phyloP scores from a whole-genome alignment of 2,329 filamentous ascomycete genomes.

The Leptographium procerum region DNA sequence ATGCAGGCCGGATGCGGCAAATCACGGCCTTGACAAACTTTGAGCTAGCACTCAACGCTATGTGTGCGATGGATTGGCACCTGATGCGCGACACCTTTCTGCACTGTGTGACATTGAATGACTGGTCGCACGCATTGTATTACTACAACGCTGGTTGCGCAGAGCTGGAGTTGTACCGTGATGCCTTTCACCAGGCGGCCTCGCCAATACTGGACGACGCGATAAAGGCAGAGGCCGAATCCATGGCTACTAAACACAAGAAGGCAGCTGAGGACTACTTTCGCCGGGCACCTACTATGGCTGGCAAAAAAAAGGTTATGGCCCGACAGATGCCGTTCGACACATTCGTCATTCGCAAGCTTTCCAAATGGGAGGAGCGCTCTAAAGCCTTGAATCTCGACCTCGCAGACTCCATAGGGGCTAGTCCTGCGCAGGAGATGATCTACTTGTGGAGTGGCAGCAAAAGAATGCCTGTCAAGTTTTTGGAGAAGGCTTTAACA shows the following conservation, averaged over 20 bases:
- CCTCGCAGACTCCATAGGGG: conserved; percentile 69
- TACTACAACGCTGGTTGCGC: conserved; percentile 75
- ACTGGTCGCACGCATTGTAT: conserved; percentile 84
- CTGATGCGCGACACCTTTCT: conserved; percentile 66
- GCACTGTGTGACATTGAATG: conserved; percentile 66
- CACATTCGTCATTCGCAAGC: conserved; percentile 69
- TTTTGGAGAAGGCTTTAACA: conserved; percentile 52
- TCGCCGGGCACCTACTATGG: conserved; percentile 57
- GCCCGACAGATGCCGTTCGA: conserved; percentile 84
- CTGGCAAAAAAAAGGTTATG: conserved; percentile 84
- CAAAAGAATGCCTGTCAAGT: conserved; percentile 60
- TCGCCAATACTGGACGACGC: conserved; percentile 14
- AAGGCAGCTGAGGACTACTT: conserved; percentile 58
- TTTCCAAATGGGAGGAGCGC: conserved; percentile 78
- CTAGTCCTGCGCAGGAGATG: conserved; percentile 81
- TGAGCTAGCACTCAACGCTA: conserved; percentile 65
- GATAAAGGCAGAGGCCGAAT: conserved; percentile 7
- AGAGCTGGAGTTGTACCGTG: conserved; percentile 72
- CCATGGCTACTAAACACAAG: conserved; percentile 42
- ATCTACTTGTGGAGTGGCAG: conserved; percentile 86
- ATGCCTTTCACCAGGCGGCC: conserved; percentile 31
- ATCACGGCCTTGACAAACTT: conserved; percentile 78
- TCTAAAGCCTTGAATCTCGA: conserved; percentile 55
- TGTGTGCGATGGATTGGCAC: conserved; percentile 70
- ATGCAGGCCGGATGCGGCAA: conserved; percentile 69